Base-by-base conservation (phyloP, 345 rosid species). In the Zanthoxylum bungeanum region DNA sequence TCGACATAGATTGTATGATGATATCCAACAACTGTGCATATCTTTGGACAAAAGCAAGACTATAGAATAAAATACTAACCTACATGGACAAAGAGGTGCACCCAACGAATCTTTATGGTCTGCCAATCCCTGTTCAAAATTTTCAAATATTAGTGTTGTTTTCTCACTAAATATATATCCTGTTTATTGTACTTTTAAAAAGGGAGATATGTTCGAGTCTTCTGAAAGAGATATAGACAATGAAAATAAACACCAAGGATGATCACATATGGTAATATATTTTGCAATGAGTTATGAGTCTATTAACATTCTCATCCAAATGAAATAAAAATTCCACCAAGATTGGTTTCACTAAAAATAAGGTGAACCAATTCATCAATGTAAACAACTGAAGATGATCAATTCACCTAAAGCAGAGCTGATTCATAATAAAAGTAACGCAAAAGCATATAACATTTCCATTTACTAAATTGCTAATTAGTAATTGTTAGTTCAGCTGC, bases 81-180 rank as follows among this genome's bases (percentile, higher is more conserved):
- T 83, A 73, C 97, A 91, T 51, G 97, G 97, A 79, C 97, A 91
- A 63, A 91, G 91, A 14, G 97, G 96, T 52, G 99, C 99, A 77
- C 99, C 98, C 78, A 89, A 70, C 17, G 92, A 68, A 82, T 94
- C 93, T 77, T 88, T 94, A 79, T 92, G 98, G 67, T 92, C 99
- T 49, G 99, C 98, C 77, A 95, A 76, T 6, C 99, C 98, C 98
- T 93, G 83, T 75, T 60, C 52, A 71, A 66, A 58, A 11, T 61
- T 49, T 37, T 30, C 62, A 7, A 52, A 44, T 25, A 8, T 65
- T 12, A 60, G 11, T 33, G 25, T 3, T 56, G 1, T 11, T 25
- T 39, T 11, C 22, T 58, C 10, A 50, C 24, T 21, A 50, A 57
- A 68, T 37, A 39, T 5, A 9, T 5, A 68, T 36, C 37, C n/a